phyloP scores from a whole-genome alignment of 176 grass and related monocot species.

The Ensete ventricosum region DNA sequence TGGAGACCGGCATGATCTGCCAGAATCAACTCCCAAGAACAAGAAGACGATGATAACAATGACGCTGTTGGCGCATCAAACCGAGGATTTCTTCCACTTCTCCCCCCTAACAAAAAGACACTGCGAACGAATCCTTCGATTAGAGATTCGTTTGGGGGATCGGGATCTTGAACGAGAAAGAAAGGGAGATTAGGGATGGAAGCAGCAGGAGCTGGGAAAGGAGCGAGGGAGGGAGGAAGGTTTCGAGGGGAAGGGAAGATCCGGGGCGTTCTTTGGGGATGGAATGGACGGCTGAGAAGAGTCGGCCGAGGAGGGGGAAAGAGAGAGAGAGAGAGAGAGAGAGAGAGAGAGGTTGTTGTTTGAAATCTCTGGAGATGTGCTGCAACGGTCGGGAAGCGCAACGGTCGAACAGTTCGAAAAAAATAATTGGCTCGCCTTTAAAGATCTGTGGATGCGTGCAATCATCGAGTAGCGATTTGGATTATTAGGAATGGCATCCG shows the following conservation, averaged over 20 bases:
- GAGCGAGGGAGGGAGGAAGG: no score
- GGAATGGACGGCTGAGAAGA: not conserved
- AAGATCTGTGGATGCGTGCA: no score
- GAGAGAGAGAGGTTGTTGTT: no score
- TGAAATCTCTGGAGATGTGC: not conserved
- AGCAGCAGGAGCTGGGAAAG: not conserved
- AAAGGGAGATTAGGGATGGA: not conserved
- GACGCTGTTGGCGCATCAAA: not conserved
- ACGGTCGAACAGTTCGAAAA: not conserved
- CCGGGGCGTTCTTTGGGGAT: not conserved
- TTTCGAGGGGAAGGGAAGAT: not conserved
- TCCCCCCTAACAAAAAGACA: no score
- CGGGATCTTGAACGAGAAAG: no score
- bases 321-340: no score
- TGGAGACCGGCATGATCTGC: conserved; percentile 64
- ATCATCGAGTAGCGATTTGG: no score
- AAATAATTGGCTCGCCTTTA: no score
- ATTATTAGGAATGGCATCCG: no score
- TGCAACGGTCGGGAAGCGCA: not conserved
- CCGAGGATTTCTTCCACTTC: not conserved
- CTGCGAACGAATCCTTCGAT: not conserved
- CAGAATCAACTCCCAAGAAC: not conserved
- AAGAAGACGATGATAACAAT: not conserved
- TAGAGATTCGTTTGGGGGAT: not conserved
- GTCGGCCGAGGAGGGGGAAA: no score